Evolutionary conservation across 169 alveolate genomes (phyloP).

Genomic region (Cryptosporidium tyzzeri): DNA sequence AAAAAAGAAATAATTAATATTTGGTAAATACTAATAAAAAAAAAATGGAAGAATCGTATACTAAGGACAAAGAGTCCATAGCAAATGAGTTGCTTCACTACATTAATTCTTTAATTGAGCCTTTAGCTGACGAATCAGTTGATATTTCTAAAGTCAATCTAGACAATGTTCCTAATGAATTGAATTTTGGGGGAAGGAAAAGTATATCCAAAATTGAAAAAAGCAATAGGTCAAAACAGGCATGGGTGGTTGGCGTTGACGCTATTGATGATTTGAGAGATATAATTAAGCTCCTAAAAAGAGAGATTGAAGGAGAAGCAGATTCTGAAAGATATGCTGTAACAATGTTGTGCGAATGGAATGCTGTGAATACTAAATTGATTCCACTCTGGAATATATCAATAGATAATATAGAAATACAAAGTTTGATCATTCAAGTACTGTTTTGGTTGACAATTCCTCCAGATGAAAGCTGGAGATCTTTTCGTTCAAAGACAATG

Average conservation of each 20-base stretch:
- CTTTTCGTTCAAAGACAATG: slow-evolving; percentile 42
- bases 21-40: neutral
- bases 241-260: slow-evolving; percentile 71
- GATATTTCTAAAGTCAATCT: neutral
- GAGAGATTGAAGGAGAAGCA: slow-evolving; percentile 68
- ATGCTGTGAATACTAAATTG: slow-evolving; percentile 33
- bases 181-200: slow-evolving; percentile 15
- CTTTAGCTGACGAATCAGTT: slow-evolving; percentile 35
- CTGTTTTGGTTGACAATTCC: slow-evolving; percentile 71
- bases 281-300: slow-evolving; percentile 50
- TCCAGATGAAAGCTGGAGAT: slow-evolving; percentile 71
- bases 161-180: neutral
- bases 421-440: slow-evolving; percentile 54
- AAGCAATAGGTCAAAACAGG: neutral
- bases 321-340: slow-evolving; percentile 72
- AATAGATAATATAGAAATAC: slow-evolving; percentile 49
- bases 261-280: slow-evolving; percentile 69
- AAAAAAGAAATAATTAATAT: neutral
- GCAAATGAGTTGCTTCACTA: slow-evolving; percentile 41
- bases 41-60: slow-evolving; percentile 35
- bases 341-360: slow-evolving; percentile 49
- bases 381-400: slow-evolving; percentile 61
- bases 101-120: slow-evolving; percentile 54
- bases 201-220: neutral
- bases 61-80: slow-evolving; percentile 35